phyloP scores from a whole-genome alignment of 345 rosid species.

The Camelina laxa region DNA sequence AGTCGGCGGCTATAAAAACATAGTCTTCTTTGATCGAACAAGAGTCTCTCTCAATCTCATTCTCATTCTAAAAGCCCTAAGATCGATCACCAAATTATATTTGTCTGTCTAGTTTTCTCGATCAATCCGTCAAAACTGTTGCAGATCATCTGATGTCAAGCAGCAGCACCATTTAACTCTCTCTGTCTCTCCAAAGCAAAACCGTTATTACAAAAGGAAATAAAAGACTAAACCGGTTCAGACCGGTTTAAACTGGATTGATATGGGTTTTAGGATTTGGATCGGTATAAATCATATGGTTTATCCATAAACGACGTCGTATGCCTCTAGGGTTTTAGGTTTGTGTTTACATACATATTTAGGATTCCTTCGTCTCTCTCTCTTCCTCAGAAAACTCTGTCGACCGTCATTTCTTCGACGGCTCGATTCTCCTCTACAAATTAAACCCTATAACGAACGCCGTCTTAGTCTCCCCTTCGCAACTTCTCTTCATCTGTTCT shows the following conservation, averaged over 20 bases:
- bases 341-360: neutral
- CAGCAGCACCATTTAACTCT: no score
- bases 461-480: neutral
- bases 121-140: no score
- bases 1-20: no score
- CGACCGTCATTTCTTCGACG: slow-evolving; percentile 42
- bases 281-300: neutral
- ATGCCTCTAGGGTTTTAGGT: slow-evolving; percentile 30
- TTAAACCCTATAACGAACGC: neutral
- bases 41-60: no score
- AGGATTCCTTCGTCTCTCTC: neutral
- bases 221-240: neutral
- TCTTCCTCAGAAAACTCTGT: neutral
- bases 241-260: neutral
- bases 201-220: neutral
- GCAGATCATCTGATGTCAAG: no score
- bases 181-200: neutral
- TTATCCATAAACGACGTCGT: slow-evolving; percentile 9
- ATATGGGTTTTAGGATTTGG: neutral
- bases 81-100: no score
- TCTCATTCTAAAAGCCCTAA: no score
- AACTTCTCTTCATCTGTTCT: neutral
- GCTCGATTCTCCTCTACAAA: slow-evolving; percentile 19
- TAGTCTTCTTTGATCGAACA: no score
- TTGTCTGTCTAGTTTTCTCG: no score